Evolutionary conservation across 2,329 filamentous ascomycete species (phyloP).

Genomic region (Dothiorella sarmentorum): DNA sequence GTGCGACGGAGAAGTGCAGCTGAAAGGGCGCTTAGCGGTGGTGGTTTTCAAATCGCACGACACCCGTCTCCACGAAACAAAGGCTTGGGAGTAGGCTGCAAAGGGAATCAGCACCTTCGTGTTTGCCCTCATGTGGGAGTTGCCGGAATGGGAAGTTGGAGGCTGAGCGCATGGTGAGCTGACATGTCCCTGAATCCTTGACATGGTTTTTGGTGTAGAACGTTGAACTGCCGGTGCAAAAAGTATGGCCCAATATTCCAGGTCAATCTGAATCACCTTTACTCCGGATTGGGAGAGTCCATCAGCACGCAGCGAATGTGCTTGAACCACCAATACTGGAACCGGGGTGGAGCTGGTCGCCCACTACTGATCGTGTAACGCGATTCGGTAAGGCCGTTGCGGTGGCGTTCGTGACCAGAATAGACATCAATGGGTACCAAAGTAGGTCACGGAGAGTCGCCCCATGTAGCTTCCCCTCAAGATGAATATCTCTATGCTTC

Average conservation of each 20-base stretch:
- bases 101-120: not conserved
- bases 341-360: not conserved
- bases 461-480: no score
- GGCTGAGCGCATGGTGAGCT: not conserved
- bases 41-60: not conserved
- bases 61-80: not conserved
- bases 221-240: no score
- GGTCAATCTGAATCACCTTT: not conserved
- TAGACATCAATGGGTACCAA: not conserved
- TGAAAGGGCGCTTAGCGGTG: constrained; percentile 11
- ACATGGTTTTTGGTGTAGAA: not conserved
- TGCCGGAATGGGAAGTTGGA: not conserved
- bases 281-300: not conserved
- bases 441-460: not conserved
- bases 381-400: constrained; percentile 6
- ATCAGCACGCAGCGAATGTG: not conserved
- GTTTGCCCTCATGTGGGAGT: not conserved
- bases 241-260: not conserved
- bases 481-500: not conserved
- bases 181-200: not conserved
- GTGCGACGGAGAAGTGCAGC: constrained; percentile 1
- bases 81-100: not conserved
- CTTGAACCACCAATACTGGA: not conserved
- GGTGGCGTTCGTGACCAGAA: not conserved
- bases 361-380: not conserved